Evolutionary conservation across 805 yeast genomes (phyloP), one percentile per base, ranked within the genome.

Genomic region (Ogataea minuta): DNA sequence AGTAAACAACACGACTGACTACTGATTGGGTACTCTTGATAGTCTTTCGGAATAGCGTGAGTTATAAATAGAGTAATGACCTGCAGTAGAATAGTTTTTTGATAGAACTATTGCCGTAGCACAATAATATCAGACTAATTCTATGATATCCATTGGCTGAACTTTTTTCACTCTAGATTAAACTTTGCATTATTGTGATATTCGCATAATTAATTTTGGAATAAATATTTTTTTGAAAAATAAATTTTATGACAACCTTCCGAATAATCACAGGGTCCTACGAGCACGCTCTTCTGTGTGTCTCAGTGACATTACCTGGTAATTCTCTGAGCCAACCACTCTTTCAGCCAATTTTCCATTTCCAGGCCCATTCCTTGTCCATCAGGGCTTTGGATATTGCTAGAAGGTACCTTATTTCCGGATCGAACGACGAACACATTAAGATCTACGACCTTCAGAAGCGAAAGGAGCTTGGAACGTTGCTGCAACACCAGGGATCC

Each of bases 341-440:
- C 8, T 93, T 93, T 66, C 89, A 88, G 31, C 96, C 98, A 2
- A 81, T 93, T 29, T 93, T 93, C 70, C 97, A 93, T 61, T 91
- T 93, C 64, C 88, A 91, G 53, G 95, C 99, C 1, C 99, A 93
- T 63, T 71, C 96, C 0, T 72, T 88, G 36, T 84, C 96, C 24
- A 87, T 93, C 40, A 83, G 90, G 60, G 74, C 93, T 33, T 71
- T 93, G 49, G 96, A 91, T 47, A 68, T 81, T 14, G 86, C 93
- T 20, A 83, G 77, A 53, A 71, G 96, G 55, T 89, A 88, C 57
- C 67, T 93, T 28, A 97, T 89, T 3, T 84, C 95, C 3, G 99
- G 98, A 4, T 81, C 95, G 4, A 91, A 91, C 59, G 99, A 93
- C 60, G 98, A 93, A 61, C 95, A 87, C 59, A 89, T 93, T 43